These are phyloP conservation scores for Sporothrix phasma DNA, from an alignment of 2,329 filamentous ascomycete species.

Conservation along the genomic window DNA sequence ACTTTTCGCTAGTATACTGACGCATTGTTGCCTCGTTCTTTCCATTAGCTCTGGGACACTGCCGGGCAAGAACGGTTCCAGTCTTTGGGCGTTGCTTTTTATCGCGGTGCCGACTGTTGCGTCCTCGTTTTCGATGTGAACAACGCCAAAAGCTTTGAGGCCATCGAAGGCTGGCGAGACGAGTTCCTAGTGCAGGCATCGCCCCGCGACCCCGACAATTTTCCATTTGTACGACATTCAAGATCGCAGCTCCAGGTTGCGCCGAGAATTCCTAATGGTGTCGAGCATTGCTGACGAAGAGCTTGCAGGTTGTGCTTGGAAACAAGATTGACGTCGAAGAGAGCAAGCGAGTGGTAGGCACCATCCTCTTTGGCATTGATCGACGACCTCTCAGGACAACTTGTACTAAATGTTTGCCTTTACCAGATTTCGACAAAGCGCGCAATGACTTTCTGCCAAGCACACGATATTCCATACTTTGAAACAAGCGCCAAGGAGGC, in stretches of 20 bases:
- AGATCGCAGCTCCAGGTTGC: background rate
- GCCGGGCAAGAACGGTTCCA: slow-evolving; percentile 96
- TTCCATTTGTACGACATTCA: slow-evolving; percentile 68
- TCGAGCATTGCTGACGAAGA: background rate
- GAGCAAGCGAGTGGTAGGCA: slow-evolving; percentile 76
- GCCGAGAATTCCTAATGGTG: background rate
- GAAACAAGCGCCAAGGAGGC: slow-evolving; percentile 99
- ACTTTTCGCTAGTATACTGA: background rate
- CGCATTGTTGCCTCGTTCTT: background rate
- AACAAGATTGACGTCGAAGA: slow-evolving; percentile 99
- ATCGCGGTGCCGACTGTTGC: slow-evolving; percentile 94
- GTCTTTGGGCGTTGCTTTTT: slow-evolving; percentile 93
- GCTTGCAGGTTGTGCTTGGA: slow-evolving; percentile 70
- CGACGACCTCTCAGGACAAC: background rate
- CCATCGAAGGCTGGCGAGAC: slow-evolving; percentile 94
- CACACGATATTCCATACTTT: slow-evolving; percentile 95
- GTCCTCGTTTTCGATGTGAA: slow-evolving; percentile 98
- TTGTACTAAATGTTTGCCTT: background rate
- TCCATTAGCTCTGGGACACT: slow-evolving; percentile 81
- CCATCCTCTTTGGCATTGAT: slow-evolving; percentile 12
- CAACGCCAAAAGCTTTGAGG: slow-evolving; percentile 98
- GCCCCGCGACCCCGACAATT: slow-evolving; percentile 90
- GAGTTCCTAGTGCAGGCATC: slow-evolving; percentile 97
- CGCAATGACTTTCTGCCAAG: slow-evolving; percentile 94
- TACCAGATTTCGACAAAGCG: slow-evolving; percentile 81